Base-by-base conservation (phyloP, 805 yeast genomes). In the Teunomyces lycoperdinae region DNA sequence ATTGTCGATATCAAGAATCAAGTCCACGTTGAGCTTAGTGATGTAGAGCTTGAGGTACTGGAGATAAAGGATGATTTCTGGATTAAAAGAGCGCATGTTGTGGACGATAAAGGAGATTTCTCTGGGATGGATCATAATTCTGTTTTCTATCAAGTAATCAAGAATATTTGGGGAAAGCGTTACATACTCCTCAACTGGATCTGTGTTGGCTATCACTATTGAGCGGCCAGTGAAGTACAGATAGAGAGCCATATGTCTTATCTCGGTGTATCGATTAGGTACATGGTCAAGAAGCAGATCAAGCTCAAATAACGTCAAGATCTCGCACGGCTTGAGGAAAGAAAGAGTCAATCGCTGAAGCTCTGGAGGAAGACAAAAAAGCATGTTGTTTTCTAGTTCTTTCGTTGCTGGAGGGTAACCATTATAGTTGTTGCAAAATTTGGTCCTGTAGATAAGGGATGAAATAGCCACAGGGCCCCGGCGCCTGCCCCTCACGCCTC, bases 71-170 rank as follows among this genome's bases (percentile, higher is more conserved):
- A 46, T 20, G 26, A 55, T 43, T 14, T 46, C 39, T 16, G 47
- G 32, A 10, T 39, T 29, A 9, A 38, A 26, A 13, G n/a, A 26
- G 14, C 50, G 43, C 45, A 47, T 50, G 48, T 48, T 58, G 46
- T 40, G 54, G 16, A 53, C 50, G 27, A 49, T 50, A 33, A 45
- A 51, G 24, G 53, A 49, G 43, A 63, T 49, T 5, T 55, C 57
- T 10, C 46, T 46, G 1, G 67, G 67, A 16, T 51, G 40, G 20
- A 64, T 63, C 33, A 50, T 36, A 11, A 64, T 42, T 13, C 52
- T 45, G 46, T 54, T 44, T 1, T n/a, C 29, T 9, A 53, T 44
- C 17, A 64, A 50, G 44, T 63, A 57, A 35, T 51, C 43, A 26
- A 64, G 47, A 16, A 56, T 56, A 10, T 34, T 32, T 5, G 45